Evolutionary conservation across 1,284 basidiomycete genomes (phyloP).

Genomic region (Chalciporus sp.): DNA sequence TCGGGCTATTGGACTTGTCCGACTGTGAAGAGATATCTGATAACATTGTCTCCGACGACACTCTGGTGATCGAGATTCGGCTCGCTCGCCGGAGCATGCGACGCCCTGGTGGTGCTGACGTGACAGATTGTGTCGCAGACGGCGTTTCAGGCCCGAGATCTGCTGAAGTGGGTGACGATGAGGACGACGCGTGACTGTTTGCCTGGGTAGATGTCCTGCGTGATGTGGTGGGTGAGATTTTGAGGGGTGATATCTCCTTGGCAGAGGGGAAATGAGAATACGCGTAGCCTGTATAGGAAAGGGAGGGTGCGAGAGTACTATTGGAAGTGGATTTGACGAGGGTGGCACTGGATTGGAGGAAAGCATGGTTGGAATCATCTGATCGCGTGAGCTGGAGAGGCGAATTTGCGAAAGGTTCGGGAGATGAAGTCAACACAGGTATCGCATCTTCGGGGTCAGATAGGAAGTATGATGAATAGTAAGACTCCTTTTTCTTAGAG

Average conservation of each 20-base stretch:
- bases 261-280: conserved; percentile 21
- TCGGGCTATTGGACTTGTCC: conserved; percentile 9
- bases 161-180: background rate
- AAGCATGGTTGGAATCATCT: conserved; percentile 22
- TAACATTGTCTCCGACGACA: conserved; percentile 8
- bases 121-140: conserved; percentile 17
- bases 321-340: conserved; percentile 30
- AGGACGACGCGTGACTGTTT: conserved; percentile 8
- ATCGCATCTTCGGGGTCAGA: conserved; percentile 27
- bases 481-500: conserved; percentile 2
- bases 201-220: conserved; percentile 15
- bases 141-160: conserved; percentile 13
- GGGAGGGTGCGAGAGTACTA: conserved; percentile 30
- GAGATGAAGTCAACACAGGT: conserved; percentile 22
- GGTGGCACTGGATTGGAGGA: conserved; percentile 26
- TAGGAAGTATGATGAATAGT: conserved; percentile 21
- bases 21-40: conserved; percentile 5
- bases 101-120: conserved; percentile 3
- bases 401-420: conserved; percentile 17
- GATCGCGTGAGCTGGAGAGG: conserved; percentile 16
- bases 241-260: conserved; percentile 15
- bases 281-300: conserved; percentile 29
- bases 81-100: conserved; percentile 30
- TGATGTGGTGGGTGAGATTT: conserved; percentile 27
- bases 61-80: conserved; percentile 13